Evolutionary conservation across 352 stramenopile species (phyloP).

Genomic region (Blastocystis sp.): DNA sequence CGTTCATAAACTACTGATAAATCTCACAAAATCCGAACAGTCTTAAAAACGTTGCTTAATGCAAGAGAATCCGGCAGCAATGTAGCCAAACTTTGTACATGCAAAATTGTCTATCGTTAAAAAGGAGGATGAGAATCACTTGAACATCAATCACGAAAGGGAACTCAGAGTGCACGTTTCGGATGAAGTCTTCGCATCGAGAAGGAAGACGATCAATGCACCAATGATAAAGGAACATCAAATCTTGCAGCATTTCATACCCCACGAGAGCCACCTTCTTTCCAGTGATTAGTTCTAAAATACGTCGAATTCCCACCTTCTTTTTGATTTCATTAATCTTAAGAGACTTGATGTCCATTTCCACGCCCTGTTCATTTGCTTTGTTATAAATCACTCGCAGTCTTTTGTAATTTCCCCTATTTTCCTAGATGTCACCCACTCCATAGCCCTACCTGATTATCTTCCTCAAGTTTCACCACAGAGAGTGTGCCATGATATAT

Average conservation of each 20-base stretch:
- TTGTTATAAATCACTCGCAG: slow-evolving; percentile 10
- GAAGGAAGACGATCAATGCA: background rate
- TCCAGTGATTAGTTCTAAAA: slow-evolving; percentile 1
- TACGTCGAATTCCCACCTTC: background rate
- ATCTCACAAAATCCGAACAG: background rate
- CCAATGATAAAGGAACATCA: slow-evolving; percentile 52
- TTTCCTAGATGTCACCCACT: background rate
- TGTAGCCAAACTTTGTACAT: background rate
- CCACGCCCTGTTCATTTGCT: background rate
- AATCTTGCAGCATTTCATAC: slow-evolving; percentile 43
- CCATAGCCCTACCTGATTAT: background rate
- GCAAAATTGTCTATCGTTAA: background rate
- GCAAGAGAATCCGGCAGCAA: background rate
- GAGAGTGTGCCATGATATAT: background rate
- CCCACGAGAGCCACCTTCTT: background rate
- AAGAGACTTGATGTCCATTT: background rate
- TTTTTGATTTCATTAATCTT: background rate
- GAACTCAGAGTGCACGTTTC: background rate
- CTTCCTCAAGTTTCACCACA: slow-evolving; percentile 24
- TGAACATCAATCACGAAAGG: slow-evolving; percentile 4
- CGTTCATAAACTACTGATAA: background rate
- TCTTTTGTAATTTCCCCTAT: background rate
- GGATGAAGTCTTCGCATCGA: background rate
- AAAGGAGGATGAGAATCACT: background rate
- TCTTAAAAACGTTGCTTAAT: background rate